Base-by-base conservation (phyloP, 768 basidiomycete species). In the Leccinum olivaceopallidum region DNA sequence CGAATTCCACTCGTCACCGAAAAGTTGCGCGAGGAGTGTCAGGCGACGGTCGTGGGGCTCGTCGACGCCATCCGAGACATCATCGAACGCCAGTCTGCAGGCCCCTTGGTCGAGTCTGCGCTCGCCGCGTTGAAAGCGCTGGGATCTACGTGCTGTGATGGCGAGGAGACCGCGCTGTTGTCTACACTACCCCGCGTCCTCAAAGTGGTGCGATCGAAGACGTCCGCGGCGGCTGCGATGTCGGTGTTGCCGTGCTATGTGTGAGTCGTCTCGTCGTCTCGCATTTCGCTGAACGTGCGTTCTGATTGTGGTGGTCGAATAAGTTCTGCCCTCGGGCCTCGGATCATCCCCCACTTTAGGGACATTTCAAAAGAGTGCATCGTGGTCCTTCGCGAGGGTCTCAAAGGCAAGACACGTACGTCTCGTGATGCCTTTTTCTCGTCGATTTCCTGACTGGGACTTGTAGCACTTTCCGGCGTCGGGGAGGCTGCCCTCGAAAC, bases 291-390 rank as follows among this genome's bases (percentile, higher is more conserved):
- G 0, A 10, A 6, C 22, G 47, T 10, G 20, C 34, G 37, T n/a
- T 36, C 64, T 65, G 53, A 72, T 6, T n/a, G 47, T 36, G 32
- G 7, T 8, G 49, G 4, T 36, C 37, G 30, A 50, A 16, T 67
- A 39, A 96, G 94, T 20, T 71, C 79, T 20, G 86, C 88, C 51
- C 82, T 98, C 22, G 94, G 92, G 0, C 93, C 95, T 12, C 87
- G 96, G 0, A 80, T 94, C 54, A 94, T 99, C 54, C 94, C 96
- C 5, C 82, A 85, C 74, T 88, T 97, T 75, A 85, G 85, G 56
- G 81, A 85, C 14, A 83, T 95, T 51, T 81, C 90, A 16, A 74
- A 84, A 5, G 80, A 86, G 56, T 84, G 84, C 60, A 75, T 86
- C 36, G 58, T 71, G 22, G 70, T 85, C 30, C 75, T 87, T 51